These are phyloP conservation scores for Melastoma malabathricum DNA, from an alignment of 345 rosid genomes.

Conservation along the genomic window DNA sequence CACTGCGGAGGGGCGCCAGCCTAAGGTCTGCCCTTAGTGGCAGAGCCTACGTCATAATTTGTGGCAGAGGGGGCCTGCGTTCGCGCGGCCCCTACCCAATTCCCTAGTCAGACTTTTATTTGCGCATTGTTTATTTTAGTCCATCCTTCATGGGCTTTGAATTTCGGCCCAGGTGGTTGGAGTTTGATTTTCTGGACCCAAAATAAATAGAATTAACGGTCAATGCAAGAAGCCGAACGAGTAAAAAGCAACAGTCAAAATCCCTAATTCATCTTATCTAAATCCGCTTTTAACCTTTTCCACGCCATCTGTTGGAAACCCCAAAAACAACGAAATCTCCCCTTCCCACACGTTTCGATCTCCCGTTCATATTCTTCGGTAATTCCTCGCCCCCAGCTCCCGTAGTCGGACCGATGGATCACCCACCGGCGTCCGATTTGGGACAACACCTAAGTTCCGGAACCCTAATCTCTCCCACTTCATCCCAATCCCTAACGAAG, in stretches of 20 bases:
- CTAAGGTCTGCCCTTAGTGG: conserved; percentile 11
- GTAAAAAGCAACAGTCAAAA: no score
- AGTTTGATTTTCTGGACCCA: not conserved
- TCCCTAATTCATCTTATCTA: no score
- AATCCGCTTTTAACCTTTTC: no score
- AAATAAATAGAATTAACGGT: not conserved
- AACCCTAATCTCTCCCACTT: conserved; percentile 37
- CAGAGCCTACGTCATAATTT: conserved; percentile 14
- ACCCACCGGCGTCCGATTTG: conserved; percentile 2
- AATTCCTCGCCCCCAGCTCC: no score
- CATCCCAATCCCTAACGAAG: conserved; percentile 67
- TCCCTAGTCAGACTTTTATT: accelerated
- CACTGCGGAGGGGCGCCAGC: conserved; percentile 6
- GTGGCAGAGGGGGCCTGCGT: conserved; percentile 12
- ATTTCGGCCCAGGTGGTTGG: no score
- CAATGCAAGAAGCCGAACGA: not conserved
- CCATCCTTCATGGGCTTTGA: no score
- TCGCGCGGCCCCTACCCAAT: conserved; percentile 7
- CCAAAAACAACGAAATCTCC: no score
- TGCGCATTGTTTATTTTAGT: not conserved
- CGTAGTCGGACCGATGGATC: conserved; percentile 2
- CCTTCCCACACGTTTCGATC: no score
- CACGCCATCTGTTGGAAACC: no score
- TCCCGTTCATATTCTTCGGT: no score
- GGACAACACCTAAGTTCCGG: conserved; percentile 8